Evolutionary conservation across 306 rosid species (phyloP), one percentile per base, ranked within the genome.

Genomic region (Lathyrus oleraceus): DNA sequence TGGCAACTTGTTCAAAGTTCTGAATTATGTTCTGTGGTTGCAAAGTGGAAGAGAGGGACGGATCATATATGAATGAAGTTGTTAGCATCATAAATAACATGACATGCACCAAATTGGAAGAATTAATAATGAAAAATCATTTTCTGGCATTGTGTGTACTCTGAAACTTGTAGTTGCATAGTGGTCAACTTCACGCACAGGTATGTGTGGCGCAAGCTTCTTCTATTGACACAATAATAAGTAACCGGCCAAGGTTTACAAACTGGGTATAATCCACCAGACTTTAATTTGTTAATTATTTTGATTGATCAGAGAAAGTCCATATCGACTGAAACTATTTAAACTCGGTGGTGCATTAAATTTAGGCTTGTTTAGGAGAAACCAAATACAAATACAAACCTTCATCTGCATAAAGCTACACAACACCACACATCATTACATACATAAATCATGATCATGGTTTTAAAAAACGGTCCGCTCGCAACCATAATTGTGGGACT

Each of bases 11-110:
- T 1, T 28, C 32, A 27, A 28, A 42, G 63, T 17, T 2, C 19
- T 12, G 6, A 14, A 28, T 10, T n/a, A 27, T 11, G 3, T 16
- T 15, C 78, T 78, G 70, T 40, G 39, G 57, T 58, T 39, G 65
- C 53, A 54, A 61, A 0, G 30, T 9, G 13, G 43, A 49, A 28
- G 13, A 8, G 28, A 56, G 14, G 19, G 35, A 56, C 10, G 19
- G 35, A 23, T 19, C 19, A 45, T 10, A 14, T 4, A 48, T 14
- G 56, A 53, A 44, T 42, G 69, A 21, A 38, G 17, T 20, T 47
- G 21, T 47, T n/a, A 36, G 27, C 45, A 45, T 32, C 61, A 35
- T 32, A 61, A 20, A 49, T 49, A 49, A 49, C 56, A 42, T 42
- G 47, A 3, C n/a, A 42, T 10, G 15, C 47, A 42, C 47, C 5